phyloP scores from a whole-genome alignment of 169 alveolate species.

The Perkinsus marinus region DNA sequence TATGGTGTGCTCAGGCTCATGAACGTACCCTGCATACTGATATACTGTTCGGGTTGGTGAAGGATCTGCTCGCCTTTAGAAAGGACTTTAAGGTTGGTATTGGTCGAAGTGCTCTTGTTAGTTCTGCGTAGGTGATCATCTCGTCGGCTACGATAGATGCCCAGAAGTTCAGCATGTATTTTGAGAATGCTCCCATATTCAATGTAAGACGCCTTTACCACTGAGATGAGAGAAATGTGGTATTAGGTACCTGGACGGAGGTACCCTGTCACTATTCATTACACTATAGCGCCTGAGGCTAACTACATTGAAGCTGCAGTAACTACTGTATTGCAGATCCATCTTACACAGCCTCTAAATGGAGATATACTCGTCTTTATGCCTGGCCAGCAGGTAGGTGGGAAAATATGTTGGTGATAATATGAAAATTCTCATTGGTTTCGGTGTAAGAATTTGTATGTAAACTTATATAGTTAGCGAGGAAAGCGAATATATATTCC shows the following conservation, averaged over 20 bases:
- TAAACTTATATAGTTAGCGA: too few relatives aligned
- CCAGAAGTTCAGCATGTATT: constrained; percentile 88
- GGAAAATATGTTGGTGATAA: constrained; percentile 83
- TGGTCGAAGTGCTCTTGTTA: neutral
- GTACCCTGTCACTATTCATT: constrained; percentile 91
- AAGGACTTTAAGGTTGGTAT: neutral
- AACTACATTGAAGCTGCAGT: constrained; percentile 96
- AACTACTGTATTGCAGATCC: constrained; percentile 94
- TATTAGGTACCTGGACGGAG: constrained; percentile 82
- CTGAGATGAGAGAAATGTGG: too few relatives aligned
- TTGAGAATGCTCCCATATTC: constrained; percentile 85
- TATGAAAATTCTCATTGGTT: too few relatives aligned
- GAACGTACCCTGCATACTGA: constrained; percentile 99
- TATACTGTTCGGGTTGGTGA: constrained; percentile 89
- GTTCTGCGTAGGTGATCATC: constrained; percentile 46
- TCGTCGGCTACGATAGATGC: constrained; percentile 97
- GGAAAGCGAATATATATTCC: too few relatives aligned
- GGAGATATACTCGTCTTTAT: constrained; percentile 97
- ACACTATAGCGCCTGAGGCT: constrained; percentile 98
- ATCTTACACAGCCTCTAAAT: constrained; percentile 83
- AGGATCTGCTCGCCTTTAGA: constrained; percentile 65
- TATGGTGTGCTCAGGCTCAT: constrained; percentile 68
- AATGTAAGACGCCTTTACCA: constrained; percentile 12
- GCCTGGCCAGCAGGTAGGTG: constrained; percentile 93
- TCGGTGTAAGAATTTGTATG: too few relatives aligned